Percentiles rank a stretch among this genome's conserved stretches.
Evolutionary conservation across 177 flowering plant genomes (phyloP).

Genomic region (Telopea speciosissima): DNA sequence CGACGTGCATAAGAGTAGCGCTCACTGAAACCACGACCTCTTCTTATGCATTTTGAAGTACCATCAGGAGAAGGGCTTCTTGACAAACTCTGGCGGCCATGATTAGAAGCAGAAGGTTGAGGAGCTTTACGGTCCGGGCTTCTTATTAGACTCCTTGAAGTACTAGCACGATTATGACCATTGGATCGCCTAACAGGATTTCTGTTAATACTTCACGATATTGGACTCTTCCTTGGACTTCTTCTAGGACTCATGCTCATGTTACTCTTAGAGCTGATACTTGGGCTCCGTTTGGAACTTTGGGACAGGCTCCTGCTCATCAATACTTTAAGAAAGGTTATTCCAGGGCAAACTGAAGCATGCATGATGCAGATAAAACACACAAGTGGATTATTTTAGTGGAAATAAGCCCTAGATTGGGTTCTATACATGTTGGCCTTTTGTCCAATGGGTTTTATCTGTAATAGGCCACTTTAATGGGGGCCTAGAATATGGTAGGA

Average conservation of each 20-base stretch:
- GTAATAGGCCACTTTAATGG: too few species aligned
- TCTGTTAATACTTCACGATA: slow-evolving; percentile 19
- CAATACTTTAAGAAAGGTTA: slow-evolving; percentile 9
- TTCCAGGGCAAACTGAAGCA: background rate
- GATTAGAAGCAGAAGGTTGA: slow-evolving; percentile 16
- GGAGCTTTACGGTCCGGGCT: slow-evolving; percentile 19
- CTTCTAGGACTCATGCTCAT: slow-evolving; percentile 34
- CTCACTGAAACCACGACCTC: slow-evolving; percentile 96
- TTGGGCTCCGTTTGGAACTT: slow-evolving; percentile 27
- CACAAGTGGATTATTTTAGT: too few species aligned
- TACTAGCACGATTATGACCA: slow-evolving; percentile 22
- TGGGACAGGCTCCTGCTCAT: slow-evolving; percentile 33
- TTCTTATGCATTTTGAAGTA: slow-evolving; percentile 66
- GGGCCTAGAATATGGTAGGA: too few species aligned
- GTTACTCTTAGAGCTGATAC: slow-evolving; percentile 29
- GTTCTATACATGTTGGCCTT: too few species aligned
- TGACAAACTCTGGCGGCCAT: slow-evolving; percentile 32
- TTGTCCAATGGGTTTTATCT: too few species aligned
- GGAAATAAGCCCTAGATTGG: too few species aligned
- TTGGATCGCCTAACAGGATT: slow-evolving; percentile 32
- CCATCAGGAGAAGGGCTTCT: slow-evolving; percentile 70
- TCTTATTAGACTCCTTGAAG: slow-evolving; percentile 32
- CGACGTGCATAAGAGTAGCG: slow-evolving; percentile 77
- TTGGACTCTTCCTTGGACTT: slow-evolving; percentile 18
- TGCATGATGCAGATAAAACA: too few species aligned